phyloP scores from a whole-genome alignment of 2,329 filamentous ascomycete species.

The Pseudogymnoascus sp. region DNA sequence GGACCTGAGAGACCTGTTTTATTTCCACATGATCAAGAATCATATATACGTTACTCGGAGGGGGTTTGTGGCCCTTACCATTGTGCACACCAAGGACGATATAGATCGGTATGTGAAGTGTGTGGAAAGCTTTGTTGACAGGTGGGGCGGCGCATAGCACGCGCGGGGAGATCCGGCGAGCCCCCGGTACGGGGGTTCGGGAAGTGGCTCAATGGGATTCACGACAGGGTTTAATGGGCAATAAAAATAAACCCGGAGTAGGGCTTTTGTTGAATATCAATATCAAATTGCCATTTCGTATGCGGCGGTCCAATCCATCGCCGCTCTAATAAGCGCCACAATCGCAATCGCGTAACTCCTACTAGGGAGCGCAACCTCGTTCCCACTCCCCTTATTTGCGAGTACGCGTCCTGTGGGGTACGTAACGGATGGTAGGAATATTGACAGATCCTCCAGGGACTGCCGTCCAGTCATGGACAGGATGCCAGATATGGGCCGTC shows the following conservation, averaged over 20 bases:
- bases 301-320: not conserved
- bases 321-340: not conserved
- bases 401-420: not conserved
- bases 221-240: not conserved
- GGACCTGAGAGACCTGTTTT: conserved; percentile 16
- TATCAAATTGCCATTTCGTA: not conserved
- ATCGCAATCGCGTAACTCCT: not conserved
- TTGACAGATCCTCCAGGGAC: not conserved
- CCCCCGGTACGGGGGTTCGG: not conserved
- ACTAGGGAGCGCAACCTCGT: not conserved
- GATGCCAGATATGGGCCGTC: not conserved
- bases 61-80: conserved; percentile 18
- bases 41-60: conserved; percentile 19
- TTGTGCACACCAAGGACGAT: conserved; percentile 6
- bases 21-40: conserved; percentile 19
- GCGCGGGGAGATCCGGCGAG: not conserved
- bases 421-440: not conserved
- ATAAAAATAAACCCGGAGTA: not conserved
- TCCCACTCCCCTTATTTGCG: not conserved
- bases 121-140: conserved; percentile 13
- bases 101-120: conserved; percentile 15
- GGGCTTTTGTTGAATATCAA: not conserved
- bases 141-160: not conserved
- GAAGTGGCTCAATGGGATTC: not conserved
- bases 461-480: not conserved